Evolutionary conservation across 2,329 filamentous ascomycete species (phyloP), one percentile per base, ranked within the genome.

Genomic region (Apiospora sp.): DNA sequence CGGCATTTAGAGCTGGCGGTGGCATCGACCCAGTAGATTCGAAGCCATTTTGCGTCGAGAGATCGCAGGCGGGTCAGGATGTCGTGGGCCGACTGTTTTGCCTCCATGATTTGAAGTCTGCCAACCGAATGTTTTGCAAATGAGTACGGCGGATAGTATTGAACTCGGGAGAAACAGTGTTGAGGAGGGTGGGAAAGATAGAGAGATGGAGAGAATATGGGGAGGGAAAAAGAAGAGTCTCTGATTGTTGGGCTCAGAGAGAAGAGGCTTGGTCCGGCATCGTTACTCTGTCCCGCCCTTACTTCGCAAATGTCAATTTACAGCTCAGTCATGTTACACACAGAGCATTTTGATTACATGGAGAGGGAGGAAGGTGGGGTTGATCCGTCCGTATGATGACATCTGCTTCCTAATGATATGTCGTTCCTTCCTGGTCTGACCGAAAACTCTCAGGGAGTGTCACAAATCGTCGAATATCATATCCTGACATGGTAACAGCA

Each of bases 11-110:
- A 80, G 2, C 88, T 92, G 1, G 90, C 90, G 24, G 93, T 94
- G 80, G 93, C 92, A 81, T 97, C 94, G 34, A 93, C 84, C 90
- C 92, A 97, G 81, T 93, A 92, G 19, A 96, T 84, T 74, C 93
- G 91, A 27, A 97, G 82, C 77, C 92, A 95, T 74, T 91, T 90
- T 4, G 82, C 84, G n/a, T 48, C 44, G 44, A 48, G 44, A 16
- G 44, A 48, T 48, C 44, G 44, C 44, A 48, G 44, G 44, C 19
- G 44, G 44, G 16, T 48, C 44, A 48, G 44, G 16, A 48, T 48
- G 5, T 48, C 44, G 44, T 48, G 16, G 16, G 16, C 6, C 44
- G 44, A 48, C 44, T 48, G 44, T 22, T 48, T 48, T 22, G 16
- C 44, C 22, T 16, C 44, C 44, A 48, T 48, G 44, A 48, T 48